Conservation (phyloP, 345 rosid species). For the Bretschneidera sinensis region DNA sequence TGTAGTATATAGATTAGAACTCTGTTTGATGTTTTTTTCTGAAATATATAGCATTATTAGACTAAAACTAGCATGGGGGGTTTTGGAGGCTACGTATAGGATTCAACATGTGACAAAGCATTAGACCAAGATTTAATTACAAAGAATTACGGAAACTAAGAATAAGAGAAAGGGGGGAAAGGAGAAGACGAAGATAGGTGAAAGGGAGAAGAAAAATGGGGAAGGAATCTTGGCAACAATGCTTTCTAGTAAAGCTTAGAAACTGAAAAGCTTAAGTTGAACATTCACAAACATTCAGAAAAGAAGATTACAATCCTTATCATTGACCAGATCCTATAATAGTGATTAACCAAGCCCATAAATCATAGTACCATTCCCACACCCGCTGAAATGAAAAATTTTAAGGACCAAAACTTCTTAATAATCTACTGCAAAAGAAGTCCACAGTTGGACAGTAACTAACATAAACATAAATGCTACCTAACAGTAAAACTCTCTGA, state of each 20-base stretch:
- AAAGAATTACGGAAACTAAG: too few species aligned
- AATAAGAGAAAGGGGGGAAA: neutral
- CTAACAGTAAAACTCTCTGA: too few species aligned
- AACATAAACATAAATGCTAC: too few species aligned
- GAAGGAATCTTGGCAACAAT: neutral
- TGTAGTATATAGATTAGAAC: too few species aligned
- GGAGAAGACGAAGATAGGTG: neutral
- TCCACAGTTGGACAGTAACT: too few species aligned
- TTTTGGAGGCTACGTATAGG: too few species aligned
- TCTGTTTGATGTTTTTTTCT: too few species aligned
- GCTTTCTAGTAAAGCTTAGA: neutral
- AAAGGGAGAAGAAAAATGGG: neutral
- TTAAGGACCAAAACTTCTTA: neutral
- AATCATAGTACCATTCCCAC: neutral
- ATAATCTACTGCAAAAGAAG: neutral
- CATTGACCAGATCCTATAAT: neutral
- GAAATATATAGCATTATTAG: too few species aligned
- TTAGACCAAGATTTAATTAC: too few species aligned
- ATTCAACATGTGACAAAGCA: too few species aligned
- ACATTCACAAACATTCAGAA: constrained; percentile 5
- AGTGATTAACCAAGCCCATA: neutral
- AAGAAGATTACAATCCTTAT: neutral
- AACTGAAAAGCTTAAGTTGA: neutral
- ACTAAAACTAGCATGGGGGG: neutral
- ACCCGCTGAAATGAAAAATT: too few species aligned